phyloP scores from a whole-genome alignment of 169 alveolate species.

The Miamiensis avidus region DNA sequence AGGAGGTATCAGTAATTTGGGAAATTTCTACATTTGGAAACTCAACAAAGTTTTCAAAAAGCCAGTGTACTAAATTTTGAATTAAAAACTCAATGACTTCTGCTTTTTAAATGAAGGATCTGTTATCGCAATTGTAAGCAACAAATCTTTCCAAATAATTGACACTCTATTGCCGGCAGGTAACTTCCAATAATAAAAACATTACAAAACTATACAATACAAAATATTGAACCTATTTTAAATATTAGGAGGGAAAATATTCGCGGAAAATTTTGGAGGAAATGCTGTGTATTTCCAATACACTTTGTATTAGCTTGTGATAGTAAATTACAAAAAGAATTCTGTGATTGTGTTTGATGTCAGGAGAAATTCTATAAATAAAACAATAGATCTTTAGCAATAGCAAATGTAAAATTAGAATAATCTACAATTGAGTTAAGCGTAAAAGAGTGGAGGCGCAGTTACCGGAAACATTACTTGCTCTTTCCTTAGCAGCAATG shows the following conservation, averaged over 20 bases:
- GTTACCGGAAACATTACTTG: neutral
- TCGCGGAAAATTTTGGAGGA: neutral
- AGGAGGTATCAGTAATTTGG: neutral
- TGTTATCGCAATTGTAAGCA: neutral
- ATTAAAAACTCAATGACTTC: neutral
- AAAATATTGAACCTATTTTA: too few species aligned
- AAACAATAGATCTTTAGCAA: neutral
- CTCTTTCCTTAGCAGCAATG: neutral
- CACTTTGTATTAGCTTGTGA: too few species aligned
- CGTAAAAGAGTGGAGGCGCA: neutral
- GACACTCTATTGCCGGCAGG: neutral
- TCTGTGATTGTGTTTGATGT: neutral
- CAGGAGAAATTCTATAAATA: neutral
- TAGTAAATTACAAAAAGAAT: too few species aligned
- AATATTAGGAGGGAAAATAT: neutral
- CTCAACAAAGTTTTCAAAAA: neutral
- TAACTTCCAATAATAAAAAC: too few species aligned
- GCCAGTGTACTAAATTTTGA: neutral
- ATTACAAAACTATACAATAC: neutral
- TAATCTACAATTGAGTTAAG: neutral
- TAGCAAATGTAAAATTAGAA: neutral
- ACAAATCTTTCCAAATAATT: too few species aligned
- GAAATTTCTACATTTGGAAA: neutral
- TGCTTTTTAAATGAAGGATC: neutral
- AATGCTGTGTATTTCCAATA: neutral